Base-by-base conservation (phyloP, 495 filamentous ascomycete genomes). In the Gamarada debralockiae region DNA sequence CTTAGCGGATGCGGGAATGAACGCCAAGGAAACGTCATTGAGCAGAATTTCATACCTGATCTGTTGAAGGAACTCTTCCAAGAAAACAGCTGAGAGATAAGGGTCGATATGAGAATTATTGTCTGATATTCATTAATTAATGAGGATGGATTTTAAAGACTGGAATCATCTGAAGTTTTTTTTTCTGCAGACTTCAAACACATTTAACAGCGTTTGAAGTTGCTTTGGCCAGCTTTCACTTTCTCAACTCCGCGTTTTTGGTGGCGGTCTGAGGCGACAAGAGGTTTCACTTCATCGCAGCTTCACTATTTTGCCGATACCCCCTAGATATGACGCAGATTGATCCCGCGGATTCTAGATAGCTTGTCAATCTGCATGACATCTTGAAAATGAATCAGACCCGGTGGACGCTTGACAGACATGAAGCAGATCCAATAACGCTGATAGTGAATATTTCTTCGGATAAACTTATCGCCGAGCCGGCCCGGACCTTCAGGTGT, bases 141-240 rank as follows among this genome's bases (percentile, higher is more conserved):
- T 29, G 10, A 29, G 10, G n/a, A n/a, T n/a, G n/a, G n/a, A n/a
- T n/a, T n/a, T n/a, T n/a, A n/a, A n/a, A n/a, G n/a, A n/a, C n/a
- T n/a, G n/a, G n/a, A n/a, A n/a, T n/a, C 17, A 17, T 22, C n/a
- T 36, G 6, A 2, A 15, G 37, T 17, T 2, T 40, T n/a, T 18
- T n/a, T 40, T 40, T 15, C 9, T n/a, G 37, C 37, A 40, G 33
- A 6, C n/a, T 18, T 40, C n/a, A 40, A 4, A 29, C 27, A 5
- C 10, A 29, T 29, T 10, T 29, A 29, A 29, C 4, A 29, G 4
- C 10, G 27, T 29, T 29, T 5, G 2, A 3, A 42, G 43, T 45
- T 29, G 25, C 29, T 49, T 47, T 44, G 34, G 53, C 39, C 53
- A 56, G 53, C 46, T 56, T 50, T 50, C 53, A 45, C 10, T 38